phyloP scores from a whole-genome alignment of 805 yeast genomes.

The Suhomyces sp. region DNA sequence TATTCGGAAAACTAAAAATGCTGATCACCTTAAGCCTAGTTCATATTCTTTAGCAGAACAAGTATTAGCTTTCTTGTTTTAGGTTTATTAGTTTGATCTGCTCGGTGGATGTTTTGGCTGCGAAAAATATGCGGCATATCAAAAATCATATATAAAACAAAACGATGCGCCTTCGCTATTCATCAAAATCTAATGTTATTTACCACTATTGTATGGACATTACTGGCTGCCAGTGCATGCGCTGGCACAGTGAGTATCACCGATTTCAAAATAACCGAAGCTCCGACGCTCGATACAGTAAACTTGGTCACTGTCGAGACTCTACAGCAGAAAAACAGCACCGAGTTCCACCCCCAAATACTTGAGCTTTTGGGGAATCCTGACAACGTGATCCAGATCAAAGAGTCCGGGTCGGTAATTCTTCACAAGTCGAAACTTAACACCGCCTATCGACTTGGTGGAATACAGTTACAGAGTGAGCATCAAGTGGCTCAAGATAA shows the following conservation, averaged over 20 bases:
- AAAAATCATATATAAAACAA: background rate
- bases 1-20: no score
- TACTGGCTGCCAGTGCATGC: background rate
- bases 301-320: background rate
- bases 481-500: conserved; percentile 2
- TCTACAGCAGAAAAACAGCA: background rate
- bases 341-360: background rate
- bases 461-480: conserved; percentile 2
- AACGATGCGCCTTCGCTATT: background rate
- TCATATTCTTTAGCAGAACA: no score
- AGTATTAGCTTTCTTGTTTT: no score
- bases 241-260: background rate
- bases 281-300: background rate
- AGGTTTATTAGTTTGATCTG: no score
- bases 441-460: conserved; percentile 13
- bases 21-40: no score
- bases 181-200: background rate
- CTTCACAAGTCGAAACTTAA: conserved; percentile 16
- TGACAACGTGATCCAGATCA: conserved; percentile 10
- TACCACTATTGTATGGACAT: background rate
- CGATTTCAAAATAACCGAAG: background rate
- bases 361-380: background rate
- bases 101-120: background rate
- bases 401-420: conserved; percentile 11
- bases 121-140: background rate